Evolutionary conservation across 768 basidiomycete species (phyloP).

Genomic region (Paxillus rubicundulus): DNA sequence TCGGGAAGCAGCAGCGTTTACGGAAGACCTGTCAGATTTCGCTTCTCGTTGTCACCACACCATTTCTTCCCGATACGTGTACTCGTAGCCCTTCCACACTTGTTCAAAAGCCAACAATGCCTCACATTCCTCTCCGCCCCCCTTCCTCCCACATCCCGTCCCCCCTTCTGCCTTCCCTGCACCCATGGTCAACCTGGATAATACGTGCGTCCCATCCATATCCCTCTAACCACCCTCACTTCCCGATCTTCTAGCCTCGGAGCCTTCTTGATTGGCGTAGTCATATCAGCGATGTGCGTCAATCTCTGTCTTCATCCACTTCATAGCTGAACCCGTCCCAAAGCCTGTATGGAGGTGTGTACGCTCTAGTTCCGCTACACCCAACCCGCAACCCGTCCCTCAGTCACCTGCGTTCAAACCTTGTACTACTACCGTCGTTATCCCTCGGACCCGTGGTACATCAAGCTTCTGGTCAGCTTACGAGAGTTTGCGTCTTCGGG

Average conservation of each 20-base stretch:
- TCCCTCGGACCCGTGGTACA: conserved; percentile 48
- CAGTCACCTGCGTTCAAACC: conserved; percentile 55
- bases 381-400: background rate
- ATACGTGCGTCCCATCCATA: conserved; percentile 29
- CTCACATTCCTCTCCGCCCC: background rate
- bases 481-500: background rate
- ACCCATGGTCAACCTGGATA: conserved; percentile 27
- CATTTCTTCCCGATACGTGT: background rate
- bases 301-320: background rate
- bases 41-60: conserved; percentile 2
- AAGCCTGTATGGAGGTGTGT: conserved; percentile 52
- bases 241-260: conserved; percentile 39
- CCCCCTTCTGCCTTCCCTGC: background rate
- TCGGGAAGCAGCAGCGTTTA: background rate
- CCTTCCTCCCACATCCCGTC: background rate
- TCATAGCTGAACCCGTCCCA: background rate
- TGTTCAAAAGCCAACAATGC: background rate
- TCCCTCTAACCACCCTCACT: background rate
- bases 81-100: background rate
- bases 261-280: conserved; percentile 48
- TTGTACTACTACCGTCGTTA: conserved; percentile 53
- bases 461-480: conserved; percentile 43
- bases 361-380: background rate
- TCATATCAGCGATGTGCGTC: conserved; percentile 49
- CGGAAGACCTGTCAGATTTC: conserved; percentile 5